A percentile compares a stretch with the other conserved stretches of the same genome.
phyloP scores from a whole-genome alignment of 208 protist species.

The Acanthamoeba rhysodes region DNA sequence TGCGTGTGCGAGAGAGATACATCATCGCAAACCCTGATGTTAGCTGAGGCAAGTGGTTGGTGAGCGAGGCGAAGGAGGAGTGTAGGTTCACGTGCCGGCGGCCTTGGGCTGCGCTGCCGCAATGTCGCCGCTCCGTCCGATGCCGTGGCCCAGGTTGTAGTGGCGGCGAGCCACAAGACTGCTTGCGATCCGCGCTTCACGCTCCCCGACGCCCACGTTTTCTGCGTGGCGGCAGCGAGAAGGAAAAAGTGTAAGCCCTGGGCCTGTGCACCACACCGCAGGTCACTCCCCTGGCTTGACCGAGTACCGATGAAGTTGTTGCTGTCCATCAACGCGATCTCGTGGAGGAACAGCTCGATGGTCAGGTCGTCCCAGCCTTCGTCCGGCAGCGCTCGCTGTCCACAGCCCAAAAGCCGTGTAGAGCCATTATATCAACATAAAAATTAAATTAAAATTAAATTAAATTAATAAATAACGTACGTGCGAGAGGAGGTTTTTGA shows the following conservation, averaged over 20 bases:
- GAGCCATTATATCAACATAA: too few species aligned
- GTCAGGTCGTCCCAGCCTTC: constrained; percentile 92
- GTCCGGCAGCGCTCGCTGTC: constrained; percentile 94
- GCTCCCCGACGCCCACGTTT: constrained; percentile 97
- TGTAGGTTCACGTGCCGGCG: constrained; percentile 88
- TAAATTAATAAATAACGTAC: neutral
- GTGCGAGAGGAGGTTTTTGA: constrained; percentile 78
- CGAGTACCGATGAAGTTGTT: constrained; percentile 90
- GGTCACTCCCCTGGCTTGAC: too few species aligned
- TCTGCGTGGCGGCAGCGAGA: constrained; percentile 78
- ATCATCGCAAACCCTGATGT: too few species aligned
- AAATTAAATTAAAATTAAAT: constrained; percentile 8
- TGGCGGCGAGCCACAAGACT: constrained; percentile 93
- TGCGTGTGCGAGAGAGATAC: too few species aligned
- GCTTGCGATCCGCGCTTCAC: constrained; percentile 95
- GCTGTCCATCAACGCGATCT: constrained; percentile 96
- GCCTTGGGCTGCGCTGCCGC: constrained; percentile 98
- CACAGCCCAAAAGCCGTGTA: too few species aligned
- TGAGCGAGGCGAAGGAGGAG: neutral
- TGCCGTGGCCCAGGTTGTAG: constrained; percentile 95
- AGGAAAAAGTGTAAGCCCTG: constrained; percentile 35
- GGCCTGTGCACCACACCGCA: neutral
- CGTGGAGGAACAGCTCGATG: constrained; percentile 94
- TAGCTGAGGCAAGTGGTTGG: neutral
- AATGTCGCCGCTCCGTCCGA: constrained; percentile 97